Base-by-base conservation (phyloP, 1,139 yeast species). In the Nakaseomyces bracarensis region DNA sequence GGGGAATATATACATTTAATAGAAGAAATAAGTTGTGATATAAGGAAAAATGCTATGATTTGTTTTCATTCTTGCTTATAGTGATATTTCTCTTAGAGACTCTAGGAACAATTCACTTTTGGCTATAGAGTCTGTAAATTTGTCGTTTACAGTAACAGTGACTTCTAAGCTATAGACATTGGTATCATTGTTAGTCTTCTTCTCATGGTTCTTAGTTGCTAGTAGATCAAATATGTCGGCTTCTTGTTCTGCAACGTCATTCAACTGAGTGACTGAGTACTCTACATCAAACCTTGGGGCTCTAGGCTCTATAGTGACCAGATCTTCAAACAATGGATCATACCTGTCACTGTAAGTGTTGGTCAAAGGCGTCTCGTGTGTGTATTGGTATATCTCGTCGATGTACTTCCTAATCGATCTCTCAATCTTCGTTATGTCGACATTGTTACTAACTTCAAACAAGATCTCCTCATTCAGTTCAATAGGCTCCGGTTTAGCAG, bases 291-390 rank as follows among this genome's bases (percentile, higher is more conserved):
- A 79, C 61, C 87, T 71, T 40, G 72, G 73, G 27, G 73, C 65
- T 36, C 73, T 74, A 30, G 76, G 75, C 30, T 81, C 67, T 21
- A 80, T 76, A 3, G 77, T 69, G 38, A 82, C 53, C 49, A 83
- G 65, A 33, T 75, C 82, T 55, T 82, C 91, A 55, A 83, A 83
- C 13, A 77, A 51, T 28, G 80, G 78, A 51, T 78, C 84, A 44
- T 65, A 65, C 40, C 66, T 63, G 30, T 79, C 79, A 40, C 80
- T 69, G 48, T 61, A 44, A 44, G 57, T 48, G 47, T 49, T 46
- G 7, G 45, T 28, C 8, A 50, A 25, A 3, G 54, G 48, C 15
- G 49, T 41, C 7, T 45, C 49, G 29, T 58, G 61, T 2, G 59
- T 46, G 26, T 42, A 43, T 19, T 43, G 51, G 40, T 49, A 53